Evolutionary conservation across 2,329 filamentous ascomycete genomes (phyloP).

Genomic region (Nothophoma quercina): DNA sequence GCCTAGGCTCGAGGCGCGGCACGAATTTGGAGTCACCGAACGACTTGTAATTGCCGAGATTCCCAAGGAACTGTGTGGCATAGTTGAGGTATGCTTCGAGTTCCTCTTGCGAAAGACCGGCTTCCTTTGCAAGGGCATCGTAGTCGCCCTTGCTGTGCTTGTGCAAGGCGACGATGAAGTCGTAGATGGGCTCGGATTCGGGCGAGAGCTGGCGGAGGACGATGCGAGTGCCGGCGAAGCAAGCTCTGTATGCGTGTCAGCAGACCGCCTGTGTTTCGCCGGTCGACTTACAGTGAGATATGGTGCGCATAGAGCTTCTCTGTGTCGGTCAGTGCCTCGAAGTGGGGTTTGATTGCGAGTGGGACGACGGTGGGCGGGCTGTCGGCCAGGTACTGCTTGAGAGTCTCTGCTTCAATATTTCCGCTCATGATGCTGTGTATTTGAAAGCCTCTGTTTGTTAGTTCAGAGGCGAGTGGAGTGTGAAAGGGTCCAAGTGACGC

Average conservation of each 20-base stretch:
- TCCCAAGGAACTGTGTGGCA: constrained; percentile 59
- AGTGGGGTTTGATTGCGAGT: constrained; percentile 91
- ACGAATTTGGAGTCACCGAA: constrained; percentile 62
- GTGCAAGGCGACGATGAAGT: constrained; percentile 62
- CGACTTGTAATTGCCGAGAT: constrained; percentile 62
- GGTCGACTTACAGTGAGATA: constrained; percentile 45
- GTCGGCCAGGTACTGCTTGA: constrained; percentile 84
- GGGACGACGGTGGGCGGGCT: constrained; percentile 87
- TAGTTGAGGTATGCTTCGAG: constrained; percentile 50
- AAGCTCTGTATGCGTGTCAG: constrained; percentile 46
- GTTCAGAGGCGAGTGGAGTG: background rate
- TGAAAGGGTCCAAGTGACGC: background rate
- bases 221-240: constrained; percentile 59
- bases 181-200: constrained; percentile 62
- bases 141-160: constrained; percentile 59
- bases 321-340: constrained; percentile 75
- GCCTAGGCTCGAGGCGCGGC: constrained; percentile 54
- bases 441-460: background rate
- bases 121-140: constrained; percentile 52
- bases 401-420: constrained; percentile 53
- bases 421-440: constrained; percentile 28
- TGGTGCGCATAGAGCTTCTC: constrained; percentile 91
- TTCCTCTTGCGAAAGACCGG: constrained; percentile 51
- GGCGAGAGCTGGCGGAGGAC: constrained; percentile 62
- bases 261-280: background rate